Evolutionary conservation across 106 monocot genomes (phyloP), one percentile per base, ranked within the genome.

Genomic region (Iris macrosiphon): DNA sequence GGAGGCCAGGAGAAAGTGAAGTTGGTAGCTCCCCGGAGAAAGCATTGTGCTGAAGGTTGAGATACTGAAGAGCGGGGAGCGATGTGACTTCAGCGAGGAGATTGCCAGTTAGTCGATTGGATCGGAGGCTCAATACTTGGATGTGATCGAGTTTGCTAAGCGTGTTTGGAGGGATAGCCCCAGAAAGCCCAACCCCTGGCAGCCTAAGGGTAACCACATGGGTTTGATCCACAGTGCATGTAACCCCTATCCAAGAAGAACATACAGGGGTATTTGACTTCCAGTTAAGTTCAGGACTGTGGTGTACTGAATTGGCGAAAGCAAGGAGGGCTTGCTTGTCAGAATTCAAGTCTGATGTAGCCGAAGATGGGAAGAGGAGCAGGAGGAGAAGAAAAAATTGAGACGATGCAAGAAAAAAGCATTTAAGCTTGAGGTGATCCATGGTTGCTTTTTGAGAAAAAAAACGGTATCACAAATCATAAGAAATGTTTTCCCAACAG

Each of bases 21-120:
- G 42, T 12, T 1, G 86, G 79, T 46, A 98, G 13, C 46, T 60
- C 42, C 26, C 96, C 96, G n/a, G 77, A 66, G 7, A 98, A 71
- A 33, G 80, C 75, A 66, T 98, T 98, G 9, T 75, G 53, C 47
- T 98, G 90, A 35, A 98, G 83, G 65, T 78, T 80, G 39, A 98
- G 74, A 70, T 55, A 64, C 1, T 64, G 80, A 29, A 98, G 56
- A 34, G 79, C 80, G 59, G 80, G 77, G 51, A 98, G 76, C n/a
- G 75, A 75, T 17, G 67, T 12, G 12, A 98, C 18, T 52, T 98
- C 91, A 31, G 70, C n/a, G 37, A 83, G 96, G 34, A 91, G 58
- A 34, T 12, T 71, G 17, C 87, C 90, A 40, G 11, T 64, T 1
- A 98, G 80, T 27, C 37, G 68, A 52, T 98, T 98, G 3, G 83